Evolutionary conservation across 495 filamentous ascomycete species (phyloP), one percentile per base, ranked within the genome.

Genomic region (Penicillium paxilli): DNA sequence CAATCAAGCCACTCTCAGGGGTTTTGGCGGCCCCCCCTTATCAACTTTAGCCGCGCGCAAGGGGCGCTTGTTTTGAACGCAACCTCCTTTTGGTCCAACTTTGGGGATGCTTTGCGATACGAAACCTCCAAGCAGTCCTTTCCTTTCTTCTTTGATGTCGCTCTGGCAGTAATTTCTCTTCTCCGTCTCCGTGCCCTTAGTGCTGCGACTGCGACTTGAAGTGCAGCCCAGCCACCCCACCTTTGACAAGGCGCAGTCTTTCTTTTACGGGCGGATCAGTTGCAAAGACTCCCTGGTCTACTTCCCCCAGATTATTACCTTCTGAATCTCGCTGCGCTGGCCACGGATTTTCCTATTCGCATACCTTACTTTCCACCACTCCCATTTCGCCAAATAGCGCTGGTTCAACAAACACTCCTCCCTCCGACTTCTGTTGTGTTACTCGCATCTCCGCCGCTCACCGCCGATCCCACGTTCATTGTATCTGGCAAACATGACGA

Each of bases 401-500:
- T 50, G 44, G 17, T 44, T 37, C 59, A 57, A 44, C 47, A 47
- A 49, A 38, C 62, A 47, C 62, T 63, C 60, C 58, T 64, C 60
- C 44, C 49, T 12, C 42, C 35, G 28, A 44, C 42, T 42, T 53
- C n/a, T 52, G 38, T 57, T 59, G 50, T 54, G 41, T 51, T 47
- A 45, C 42, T 40, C 30, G 28, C 41, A 21, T 40, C 46, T 38
- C 40, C 40, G 40, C 22, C 41, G 7, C 33, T 49, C 47, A 42
- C 51, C 44, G 51, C 47, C 48, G 41, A 57, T 54, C 53, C 49
- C 54, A 54, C 62, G 49, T 51, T 61, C 55, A 44, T 57, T 58
- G 48, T 20, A 44, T 33, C 51, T 26, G 24, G 37, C 59, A 71
- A n/a, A 50, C 21, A 91, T 91, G 88, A 83, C 87, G 59, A 83